Conservation (phyloP, 106 monocot species). For the Apostasia ramifera region DNA sequence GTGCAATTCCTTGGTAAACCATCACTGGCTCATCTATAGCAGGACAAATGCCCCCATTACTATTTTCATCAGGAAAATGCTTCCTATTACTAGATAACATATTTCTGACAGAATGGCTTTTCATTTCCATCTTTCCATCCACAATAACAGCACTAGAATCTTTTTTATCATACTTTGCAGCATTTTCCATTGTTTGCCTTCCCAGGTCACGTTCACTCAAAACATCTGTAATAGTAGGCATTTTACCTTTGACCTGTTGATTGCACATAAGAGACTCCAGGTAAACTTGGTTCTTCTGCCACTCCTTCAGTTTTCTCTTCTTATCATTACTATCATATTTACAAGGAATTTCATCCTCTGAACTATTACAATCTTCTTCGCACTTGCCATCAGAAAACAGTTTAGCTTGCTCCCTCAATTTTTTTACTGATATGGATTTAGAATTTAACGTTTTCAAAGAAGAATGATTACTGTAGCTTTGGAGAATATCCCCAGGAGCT, state of each 20-base stretch:
- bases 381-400: constrained; percentile 13
- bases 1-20: constrained; percentile 6
- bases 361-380: constrained; percentile 22
- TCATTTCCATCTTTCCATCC: constrained; percentile 19
- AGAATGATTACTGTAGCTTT: constrained; percentile 18
- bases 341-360: constrained; percentile 21
- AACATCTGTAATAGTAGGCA: constrained; percentile 20
- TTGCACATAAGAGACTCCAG: constrained; percentile 10
- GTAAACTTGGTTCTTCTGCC: constrained; percentile 23
- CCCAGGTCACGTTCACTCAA: constrained; percentile 29
- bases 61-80: constrained; percentile 9
- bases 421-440: constrained; percentile 23
- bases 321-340: constrained; percentile 19
- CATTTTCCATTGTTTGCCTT: constrained; percentile 32
- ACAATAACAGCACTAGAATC: constrained; percentile 6
- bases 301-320: constrained; percentile 52
- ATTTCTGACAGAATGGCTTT: constrained; percentile 3
- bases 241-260: background rate
- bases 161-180: constrained; percentile 20
- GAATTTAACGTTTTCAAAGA: constrained; percentile 28
- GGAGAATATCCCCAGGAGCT: constrained; percentile 13
- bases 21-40: constrained; percentile 14
- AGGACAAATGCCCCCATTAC: constrained; percentile 4
- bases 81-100: constrained; percentile 17
- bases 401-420: constrained; percentile 11